These are phyloP conservation scores for Porphyridium purpureum DNA, from an alignment of 23 red algal species.

Conservation along the genomic window DNA sequence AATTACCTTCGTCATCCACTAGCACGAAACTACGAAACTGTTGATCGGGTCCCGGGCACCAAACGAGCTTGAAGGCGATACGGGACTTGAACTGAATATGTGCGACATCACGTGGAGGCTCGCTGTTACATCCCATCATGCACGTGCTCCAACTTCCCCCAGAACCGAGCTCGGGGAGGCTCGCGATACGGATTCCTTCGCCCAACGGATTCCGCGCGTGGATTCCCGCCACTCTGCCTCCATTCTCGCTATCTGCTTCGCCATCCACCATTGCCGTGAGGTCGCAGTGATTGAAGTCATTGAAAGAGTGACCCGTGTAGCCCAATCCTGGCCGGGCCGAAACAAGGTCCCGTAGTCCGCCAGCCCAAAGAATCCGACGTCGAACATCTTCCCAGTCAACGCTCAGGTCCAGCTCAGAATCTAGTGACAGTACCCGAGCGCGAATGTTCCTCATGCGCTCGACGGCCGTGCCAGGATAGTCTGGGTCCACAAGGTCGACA, in stretches of 20 bases:
- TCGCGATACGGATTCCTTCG: background rate
- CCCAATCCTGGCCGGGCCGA: background rate
- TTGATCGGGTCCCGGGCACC: background rate
- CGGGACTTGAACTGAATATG: background rate
- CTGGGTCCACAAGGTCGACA: background rate
- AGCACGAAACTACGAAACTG: background rate
- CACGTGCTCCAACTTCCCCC: background rate
- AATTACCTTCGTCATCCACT: background rate
- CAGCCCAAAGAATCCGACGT: background rate
- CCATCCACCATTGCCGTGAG: background rate
- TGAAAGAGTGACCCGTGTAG: background rate
- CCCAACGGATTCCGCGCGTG: background rate
- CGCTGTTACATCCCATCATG: conserved; percentile 1
- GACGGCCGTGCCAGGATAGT: background rate
- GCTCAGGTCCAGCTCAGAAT: background rate
- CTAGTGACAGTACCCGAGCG: background rate
- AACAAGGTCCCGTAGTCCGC: background rate
- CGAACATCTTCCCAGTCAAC: background rate
- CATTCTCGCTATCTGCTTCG: background rate
- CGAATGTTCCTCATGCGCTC: background rate
- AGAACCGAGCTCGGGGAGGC: background rate
- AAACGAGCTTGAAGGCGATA: conserved; percentile 1
- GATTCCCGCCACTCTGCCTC: background rate
- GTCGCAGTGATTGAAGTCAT: background rate
- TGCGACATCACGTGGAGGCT: background rate